Evolutionary conservation across 352 stramenopile genomes (phyloP), one percentile per base, ranked within the genome.

Genomic region (Phytophthora lateralis): DNA sequence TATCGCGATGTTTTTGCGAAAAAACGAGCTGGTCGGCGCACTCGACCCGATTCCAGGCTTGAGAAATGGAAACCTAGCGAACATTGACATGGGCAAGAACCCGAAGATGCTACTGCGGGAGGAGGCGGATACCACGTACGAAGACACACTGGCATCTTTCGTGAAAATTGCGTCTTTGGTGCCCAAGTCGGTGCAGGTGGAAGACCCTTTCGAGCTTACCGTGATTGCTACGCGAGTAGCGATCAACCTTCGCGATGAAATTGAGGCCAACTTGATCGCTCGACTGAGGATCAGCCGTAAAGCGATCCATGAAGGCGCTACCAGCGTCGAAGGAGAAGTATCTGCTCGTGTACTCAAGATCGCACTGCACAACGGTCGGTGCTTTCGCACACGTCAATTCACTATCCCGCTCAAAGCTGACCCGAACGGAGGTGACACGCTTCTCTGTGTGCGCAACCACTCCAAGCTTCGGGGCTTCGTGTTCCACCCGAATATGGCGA

Each of bases 341-440:
- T 87, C 91, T 1, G 77, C 80, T 20, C 74, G 91, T 6, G 75
- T 91, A 9, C 53, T 98, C 11, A 95, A 93, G 61, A 46, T 97
- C 17, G 86, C 85, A 6, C 72, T 97, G 8, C 92, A 98, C 65
- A 98, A 97, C 58, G 92, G 91, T 6, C 74, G 90, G 4, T 87
- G 80, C 43, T 92, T 96, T 41, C 70, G 80, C 20, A 89, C 85
- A 11, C 66, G 76, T 15, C 65, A 88, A 29, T 75, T 85, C 42
- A 92, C 69, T 3, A 58, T 96, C 5, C 71, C 82, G 1, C 67
- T 97, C 2, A 91, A 95, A 35, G 72, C 75, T 9, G 72, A 90
- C 6, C 66, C 86, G 2, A 71, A 75, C 4, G 87, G 89, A 44
- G 83, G 81, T 15, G 90, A 97, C 24, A 76, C 75, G 14, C 59